Evolutionary conservation across 2,329 filamentous ascomycete species (phyloP).

Genomic region (Periglandula ipomoeae): DNA sequence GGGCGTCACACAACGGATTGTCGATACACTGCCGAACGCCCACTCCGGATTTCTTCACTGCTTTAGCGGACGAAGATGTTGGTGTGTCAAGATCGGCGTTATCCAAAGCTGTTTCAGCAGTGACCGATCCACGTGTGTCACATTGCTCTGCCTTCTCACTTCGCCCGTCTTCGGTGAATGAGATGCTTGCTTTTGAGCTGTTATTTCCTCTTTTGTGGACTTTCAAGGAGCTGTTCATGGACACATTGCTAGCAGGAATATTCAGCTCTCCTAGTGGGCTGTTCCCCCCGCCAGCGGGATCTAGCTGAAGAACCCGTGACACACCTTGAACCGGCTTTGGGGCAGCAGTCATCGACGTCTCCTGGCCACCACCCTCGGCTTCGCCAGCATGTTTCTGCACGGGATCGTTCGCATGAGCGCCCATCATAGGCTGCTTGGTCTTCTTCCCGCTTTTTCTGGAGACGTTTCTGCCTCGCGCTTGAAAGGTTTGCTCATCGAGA

Average conservation of each 20-base stretch:
- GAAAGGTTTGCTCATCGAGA: background rate
- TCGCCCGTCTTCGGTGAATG: background rate
- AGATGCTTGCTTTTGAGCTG: background rate
- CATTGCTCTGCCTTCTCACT: background rate
- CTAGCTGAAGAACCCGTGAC: background rate
- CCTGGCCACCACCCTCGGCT: background rate
- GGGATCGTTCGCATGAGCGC: background rate
- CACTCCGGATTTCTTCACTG: background rate
- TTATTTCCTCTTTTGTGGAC: conserved; percentile 1
- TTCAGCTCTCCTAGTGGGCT: background rate
- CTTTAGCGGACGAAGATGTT: background rate
- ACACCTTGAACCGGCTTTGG: background rate
- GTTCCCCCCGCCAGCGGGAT: background rate
- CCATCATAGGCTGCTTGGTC: background rate
- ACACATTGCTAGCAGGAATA: background rate
- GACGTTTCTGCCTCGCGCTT: background rate
- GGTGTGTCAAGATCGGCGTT: background rate
- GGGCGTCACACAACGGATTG: background rate
- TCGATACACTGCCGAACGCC: no score
- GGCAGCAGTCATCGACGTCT: background rate
- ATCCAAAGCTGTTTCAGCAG: background rate
- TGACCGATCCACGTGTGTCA: background rate
- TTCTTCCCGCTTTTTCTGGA: background rate
- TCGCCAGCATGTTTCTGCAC: background rate
- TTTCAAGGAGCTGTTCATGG: background rate